These are phyloP conservation scores for Curvularia eragrostidis DNA, from an alignment of 2,329 filamentous ascomycete genomes.

Conservation along the genomic window DNA sequence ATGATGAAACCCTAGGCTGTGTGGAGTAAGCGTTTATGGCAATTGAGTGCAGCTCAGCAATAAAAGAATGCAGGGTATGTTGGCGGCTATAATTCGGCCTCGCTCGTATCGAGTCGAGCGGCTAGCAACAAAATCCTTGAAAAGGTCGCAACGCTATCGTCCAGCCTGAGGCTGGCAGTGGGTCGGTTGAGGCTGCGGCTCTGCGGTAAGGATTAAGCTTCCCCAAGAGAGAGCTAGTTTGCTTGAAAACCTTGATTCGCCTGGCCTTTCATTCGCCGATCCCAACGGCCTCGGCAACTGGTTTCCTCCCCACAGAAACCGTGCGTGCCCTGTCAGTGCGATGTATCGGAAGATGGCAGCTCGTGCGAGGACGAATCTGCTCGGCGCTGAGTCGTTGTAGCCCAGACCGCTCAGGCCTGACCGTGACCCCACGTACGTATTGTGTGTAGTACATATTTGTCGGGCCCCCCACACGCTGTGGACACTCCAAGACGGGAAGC, in stretches of 20 bases:
- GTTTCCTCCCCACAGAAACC: slow-evolving; percentile 6
- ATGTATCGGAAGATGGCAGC: slow-evolving; percentile 7
- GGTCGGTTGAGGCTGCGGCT: slow-evolving; percentile 12
- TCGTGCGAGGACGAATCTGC: slow-evolving; percentile 12
- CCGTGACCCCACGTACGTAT: not conserved
- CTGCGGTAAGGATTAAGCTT: slow-evolving; percentile 19
- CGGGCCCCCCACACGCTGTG: not conserved
- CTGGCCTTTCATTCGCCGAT: slow-evolving; percentile 3
- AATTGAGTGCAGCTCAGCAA: slow-evolving; percentile 13
- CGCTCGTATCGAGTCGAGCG: slow-evolving; percentile 14
- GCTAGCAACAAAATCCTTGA: slow-evolving; percentile 22
- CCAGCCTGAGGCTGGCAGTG: slow-evolving; percentile 18
- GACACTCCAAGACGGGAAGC: not conserved
- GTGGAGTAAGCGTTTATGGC: slow-evolving; percentile 21
- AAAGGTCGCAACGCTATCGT: slow-evolving; percentile 20
- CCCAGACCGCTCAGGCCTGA: slow-evolving; percentile 3
- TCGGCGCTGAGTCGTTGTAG: not conserved
- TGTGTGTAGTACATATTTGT: not conserved
- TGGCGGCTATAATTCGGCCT: slow-evolving; percentile 19
- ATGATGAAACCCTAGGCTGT: slow-evolving; percentile 17
- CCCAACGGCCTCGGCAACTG: slow-evolving; percentile 4
- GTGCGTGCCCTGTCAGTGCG: slow-evolving; percentile 1
- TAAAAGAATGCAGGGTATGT: slow-evolving; percentile 6
- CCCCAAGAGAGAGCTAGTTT: slow-evolving; percentile 14
- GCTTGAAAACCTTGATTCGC: slow-evolving; percentile 19